These are phyloP conservation scores for Monosporascus sp. DNA, from an alignment of 2,329 filamentous ascomycete genomes.

Conservation along the genomic window DNA sequence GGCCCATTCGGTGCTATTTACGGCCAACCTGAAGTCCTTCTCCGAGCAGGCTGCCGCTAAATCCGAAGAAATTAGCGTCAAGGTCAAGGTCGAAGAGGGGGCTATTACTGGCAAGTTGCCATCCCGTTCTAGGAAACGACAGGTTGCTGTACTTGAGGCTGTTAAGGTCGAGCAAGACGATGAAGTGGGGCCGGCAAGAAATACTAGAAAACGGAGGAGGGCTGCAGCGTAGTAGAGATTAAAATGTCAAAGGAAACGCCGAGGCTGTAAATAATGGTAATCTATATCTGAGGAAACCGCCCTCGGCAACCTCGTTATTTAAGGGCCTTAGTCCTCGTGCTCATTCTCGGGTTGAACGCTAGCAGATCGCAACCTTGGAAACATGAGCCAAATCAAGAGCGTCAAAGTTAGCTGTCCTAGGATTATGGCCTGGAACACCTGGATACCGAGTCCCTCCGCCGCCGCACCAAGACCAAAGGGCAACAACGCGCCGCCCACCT, in stretches of 20 bases:
- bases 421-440: constrained; percentile 28
- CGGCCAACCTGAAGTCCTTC: constrained; percentile 83
- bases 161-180: constrained; percentile 14
- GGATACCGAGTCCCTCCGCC: constrained; percentile 32
- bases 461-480: constrained; percentile 39
- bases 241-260: too few relatives aligned
- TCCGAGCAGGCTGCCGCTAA: constrained; percentile 55
- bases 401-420: constrained; percentile 9
- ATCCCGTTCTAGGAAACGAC: constrained; percentile 15
- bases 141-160: constrained; percentile 10
- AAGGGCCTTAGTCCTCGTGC: background rate
- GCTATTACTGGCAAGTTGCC: constrained; percentile 4
- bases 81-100: constrained; percentile 24
- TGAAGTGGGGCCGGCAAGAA: background rate
- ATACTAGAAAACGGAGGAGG: background rate
- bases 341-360: background rate
- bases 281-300: too few relatives aligned
- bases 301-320: too few relatives aligned
- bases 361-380: constrained; percentile 7
- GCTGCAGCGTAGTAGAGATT: too few relatives aligned
- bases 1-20: constrained; percentile 96
- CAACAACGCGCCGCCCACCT: constrained; percentile 37
- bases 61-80: constrained; percentile 17
- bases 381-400: constrained; percentile 11
- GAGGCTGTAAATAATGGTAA: too few relatives aligned